Evolutionary conservation across 2,329 filamentous ascomycete species (phyloP), one percentile per base, ranked within the genome.

Genomic region (Davidsoniella virescens): DNA sequence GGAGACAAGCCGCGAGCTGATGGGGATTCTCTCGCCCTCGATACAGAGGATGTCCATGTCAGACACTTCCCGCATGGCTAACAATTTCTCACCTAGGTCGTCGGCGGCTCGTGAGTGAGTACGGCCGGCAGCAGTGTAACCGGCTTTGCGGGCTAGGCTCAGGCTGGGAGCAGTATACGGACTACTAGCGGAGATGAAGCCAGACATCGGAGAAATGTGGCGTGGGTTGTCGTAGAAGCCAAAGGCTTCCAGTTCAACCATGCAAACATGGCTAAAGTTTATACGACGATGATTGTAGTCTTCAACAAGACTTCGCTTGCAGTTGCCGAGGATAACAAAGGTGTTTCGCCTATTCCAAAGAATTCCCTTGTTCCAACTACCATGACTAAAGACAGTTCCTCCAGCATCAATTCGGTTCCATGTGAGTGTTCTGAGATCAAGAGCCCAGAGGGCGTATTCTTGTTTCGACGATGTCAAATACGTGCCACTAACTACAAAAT

Each of bases 251-350:
- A 98, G 71, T 64, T 98, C 92, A 7, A 98, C 90, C 73, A 96
- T 84, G 63, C 92, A 96, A 25, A 96, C 80, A 60, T 98, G 93
- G 8, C 84, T 85, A 62, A 96, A 98, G 64, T 98, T 98, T 65
- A 98, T 93, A 23, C 92, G 82, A 9, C 92, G 83, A 60, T 96
- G 92, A 62, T 96, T 96, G 65, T 98, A 98, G 64, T 98, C 92
- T 58, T 98, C 90, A 0, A 96, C 90, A 29, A 98, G 72, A 57
- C 85, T 95, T 55, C 92, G 74, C 64, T 94, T 94, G 37, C 92
- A 78, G 63, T 95, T 93, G 44, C 92, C 92, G 37, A 98, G 72
- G 55, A 98, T 90, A 33, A 96, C 87, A 66, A 96, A 98, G 0
- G 87, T 86, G 61, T 95, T 98, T 55, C 92, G 77, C 41, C 90